phyloP scores from a whole-genome alignment of 352 stramenopile genomes.

The Peronosclerospora sorghi region DNA sequence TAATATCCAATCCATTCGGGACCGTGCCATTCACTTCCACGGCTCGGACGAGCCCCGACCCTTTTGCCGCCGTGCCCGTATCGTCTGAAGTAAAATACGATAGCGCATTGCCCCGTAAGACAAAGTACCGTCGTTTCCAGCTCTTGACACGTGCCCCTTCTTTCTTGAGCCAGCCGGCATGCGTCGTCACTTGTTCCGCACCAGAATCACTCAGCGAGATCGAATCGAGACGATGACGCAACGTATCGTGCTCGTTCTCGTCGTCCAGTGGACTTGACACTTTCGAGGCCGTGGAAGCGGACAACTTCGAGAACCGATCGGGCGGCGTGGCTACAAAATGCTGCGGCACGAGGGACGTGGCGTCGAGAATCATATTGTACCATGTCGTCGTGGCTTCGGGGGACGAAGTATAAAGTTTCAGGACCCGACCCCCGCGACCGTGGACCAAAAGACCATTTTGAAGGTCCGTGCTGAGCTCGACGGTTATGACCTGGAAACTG shows the following conservation, averaged over 20 bases:
- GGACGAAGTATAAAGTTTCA: slow-evolving; percentile 81
- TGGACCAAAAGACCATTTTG: slow-evolving; percentile 78
- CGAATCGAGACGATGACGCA: slow-evolving; percentile 47
- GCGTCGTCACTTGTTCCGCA: slow-evolving; percentile 33
- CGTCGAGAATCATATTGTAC: slow-evolving; percentile 69
- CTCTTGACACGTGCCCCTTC: slow-evolving; percentile 66
- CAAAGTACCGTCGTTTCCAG: slow-evolving; percentile 78
- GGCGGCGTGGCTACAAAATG: slow-evolving; percentile 11
- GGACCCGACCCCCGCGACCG: slow-evolving; percentile 62
- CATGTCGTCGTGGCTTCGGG: slow-evolving; percentile 56
- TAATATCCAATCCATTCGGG: slow-evolving; percentile 56
- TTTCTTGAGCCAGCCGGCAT: slow-evolving; percentile 76
- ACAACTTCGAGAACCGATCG: slow-evolving; percentile 38
- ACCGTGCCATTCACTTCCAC: slow-evolving; percentile 65
- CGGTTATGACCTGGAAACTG: slow-evolving; percentile 77
- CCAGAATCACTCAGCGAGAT: slow-evolving; percentile 34
- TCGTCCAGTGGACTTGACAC: slow-evolving; percentile 16
- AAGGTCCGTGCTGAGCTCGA: slow-evolving; percentile 70
- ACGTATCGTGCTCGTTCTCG: slow-evolving; percentile 33
- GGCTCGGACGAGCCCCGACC: slow-evolving; percentile 59
- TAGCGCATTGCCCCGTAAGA: slow-evolving; percentile 58
- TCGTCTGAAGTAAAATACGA: slow-evolving; percentile 79
- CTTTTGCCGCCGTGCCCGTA: slow-evolving; percentile 61
- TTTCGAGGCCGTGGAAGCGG: slow-evolving; percentile 11
- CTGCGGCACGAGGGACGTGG: slow-evolving; percentile 20